Percentiles rank a stretch among this genome's conserved stretches.
Conservation (phyloP, 768 basidiomycete species). For the Xerocomellus dryophilus region DNA sequence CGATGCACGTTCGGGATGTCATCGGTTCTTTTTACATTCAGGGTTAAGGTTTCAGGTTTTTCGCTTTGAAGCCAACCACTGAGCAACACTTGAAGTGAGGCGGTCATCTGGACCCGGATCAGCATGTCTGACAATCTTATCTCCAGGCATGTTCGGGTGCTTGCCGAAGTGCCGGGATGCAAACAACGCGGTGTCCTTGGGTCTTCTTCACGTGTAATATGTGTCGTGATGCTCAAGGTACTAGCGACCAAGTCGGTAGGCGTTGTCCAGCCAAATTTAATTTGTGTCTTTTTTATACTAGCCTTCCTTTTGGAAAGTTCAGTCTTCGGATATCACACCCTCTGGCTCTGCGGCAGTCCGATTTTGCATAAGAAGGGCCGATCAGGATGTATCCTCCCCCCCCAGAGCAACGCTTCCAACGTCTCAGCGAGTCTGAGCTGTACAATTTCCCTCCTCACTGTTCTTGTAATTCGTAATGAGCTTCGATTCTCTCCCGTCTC, state of each 20-base stretch:
- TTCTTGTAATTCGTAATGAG: slow-evolving; percentile 26
- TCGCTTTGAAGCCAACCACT: slow-evolving; percentile 14
- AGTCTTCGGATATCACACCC: slow-evolving; percentile 20
- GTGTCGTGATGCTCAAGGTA: slow-evolving; percentile 30
- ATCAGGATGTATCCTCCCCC: slow-evolving; percentile 3
- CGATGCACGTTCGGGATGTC: neutral
- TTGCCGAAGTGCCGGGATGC: slow-evolving; percentile 22
- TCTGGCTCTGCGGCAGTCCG: slow-evolving; percentile 8
- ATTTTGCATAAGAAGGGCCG: slow-evolving; percentile 31
- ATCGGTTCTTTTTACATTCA: slow-evolving; percentile 12
- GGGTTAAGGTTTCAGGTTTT: slow-evolving; percentile 18
- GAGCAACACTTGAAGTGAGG: slow-evolving; percentile 1
- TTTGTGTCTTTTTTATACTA: slow-evolving; percentile 26
- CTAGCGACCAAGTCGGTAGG: slow-evolving; percentile 30
- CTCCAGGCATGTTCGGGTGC: slow-evolving; percentile 7
- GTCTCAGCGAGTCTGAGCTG: slow-evolving; percentile 29
- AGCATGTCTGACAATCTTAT: slow-evolving; percentile 23
- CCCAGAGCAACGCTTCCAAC: slow-evolving; percentile 7
- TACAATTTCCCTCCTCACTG: slow-evolving; percentile 15
- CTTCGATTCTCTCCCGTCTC: slow-evolving; percentile 32
- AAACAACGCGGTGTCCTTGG: slow-evolving; percentile 30
- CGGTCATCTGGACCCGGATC: slow-evolving; percentile 2
- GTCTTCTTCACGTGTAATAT: slow-evolving; percentile 29
- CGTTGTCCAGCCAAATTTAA: slow-evolving; percentile 23
- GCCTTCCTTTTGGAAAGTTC: slow-evolving; percentile 20